phyloP scores from a whole-genome alignment of 148 eudicot genomes.

The Pharnaceum exiguum region DNA sequence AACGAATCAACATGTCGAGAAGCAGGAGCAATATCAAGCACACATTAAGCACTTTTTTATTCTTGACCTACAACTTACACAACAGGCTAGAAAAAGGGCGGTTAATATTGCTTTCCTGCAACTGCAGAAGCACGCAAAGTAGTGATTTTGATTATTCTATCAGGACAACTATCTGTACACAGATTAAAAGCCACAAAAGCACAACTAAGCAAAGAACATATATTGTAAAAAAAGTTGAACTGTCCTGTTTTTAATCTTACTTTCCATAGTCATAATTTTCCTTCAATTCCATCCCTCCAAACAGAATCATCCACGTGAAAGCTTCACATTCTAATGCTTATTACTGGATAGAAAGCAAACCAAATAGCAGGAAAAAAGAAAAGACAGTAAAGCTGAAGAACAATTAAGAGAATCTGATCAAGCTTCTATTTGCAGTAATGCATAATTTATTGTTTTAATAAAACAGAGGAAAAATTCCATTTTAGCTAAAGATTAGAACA shows the following conservation, averaged over 20 bases:
- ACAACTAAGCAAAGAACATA: neutral
- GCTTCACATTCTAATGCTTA: slow-evolving; percentile 28
- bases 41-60: slow-evolving; percentile 6
- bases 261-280: neutral
- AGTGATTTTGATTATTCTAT: slow-evolving; percentile 9
- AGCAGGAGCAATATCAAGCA: no score
- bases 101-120: slow-evolving; percentile 20
- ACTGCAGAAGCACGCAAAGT: slow-evolving; percentile 25
- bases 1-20: no score
- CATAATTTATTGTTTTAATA: neutral
- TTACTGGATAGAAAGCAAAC: neutral
- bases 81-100: slow-evolving; percentile 1
- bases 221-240: slow-evolving; percentile 19
- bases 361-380: slow-evolving; percentile 3
- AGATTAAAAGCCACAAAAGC: slow-evolving; percentile 19
- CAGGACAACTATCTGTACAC: slow-evolving; percentile 9
- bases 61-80: slow-evolving; percentile 18
- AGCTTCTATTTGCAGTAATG: neutral
- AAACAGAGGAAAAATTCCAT: neutral
- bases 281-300: neutral
- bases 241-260: neutral
- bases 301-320: slow-evolving; percentile 31
- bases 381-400: slow-evolving; percentile 11
- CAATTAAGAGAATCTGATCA: slow-evolving; percentile 18
- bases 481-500: slow-evolving; percentile 4